A percentile compares a stretch with the other conserved stretches of the same genome.
Evolutionary conservation across 1,284 basidiomycete genomes (phyloP).

Genomic region (Sphaerobolus stellatus): DNA sequence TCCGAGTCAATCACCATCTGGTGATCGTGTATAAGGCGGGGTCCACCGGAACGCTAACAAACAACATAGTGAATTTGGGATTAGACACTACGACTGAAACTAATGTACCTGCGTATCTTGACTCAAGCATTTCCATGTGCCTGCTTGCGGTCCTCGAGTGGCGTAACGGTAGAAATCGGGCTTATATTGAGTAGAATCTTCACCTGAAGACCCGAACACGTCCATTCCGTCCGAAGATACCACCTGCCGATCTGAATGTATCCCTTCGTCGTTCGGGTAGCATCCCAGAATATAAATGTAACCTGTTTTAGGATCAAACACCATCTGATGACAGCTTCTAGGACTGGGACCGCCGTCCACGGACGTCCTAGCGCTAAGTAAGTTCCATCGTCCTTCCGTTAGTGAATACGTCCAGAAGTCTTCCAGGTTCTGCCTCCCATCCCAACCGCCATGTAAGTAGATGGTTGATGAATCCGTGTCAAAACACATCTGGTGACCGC

Average conservation of each 20-base stretch:
- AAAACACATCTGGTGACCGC: conserved; percentile 83
- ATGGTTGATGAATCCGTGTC: conserved; percentile 63
- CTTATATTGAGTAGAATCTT: conserved; percentile 28
- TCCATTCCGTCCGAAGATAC: not conserved
- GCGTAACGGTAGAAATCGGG: conserved; percentile 75
- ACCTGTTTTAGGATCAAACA: conserved; percentile 68
- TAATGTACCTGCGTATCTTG: conserved; percentile 59
- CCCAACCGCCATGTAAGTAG: conserved; percentile 81
- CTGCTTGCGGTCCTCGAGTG: conserved; percentile 55
- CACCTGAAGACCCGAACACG: not conserved
- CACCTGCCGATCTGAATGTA: conserved; percentile 24
- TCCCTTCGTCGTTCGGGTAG: conserved; percentile 52
- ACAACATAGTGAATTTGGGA: not conserved
- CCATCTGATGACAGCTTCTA: conserved; percentile 82
- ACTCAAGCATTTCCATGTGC: conserved; percentile 67
- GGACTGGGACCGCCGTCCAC: conserved; percentile 68
- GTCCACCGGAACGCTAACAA: conserved; percentile 61
- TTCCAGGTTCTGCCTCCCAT: conserved; percentile 69
- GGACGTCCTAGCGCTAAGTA: conserved; percentile 57
- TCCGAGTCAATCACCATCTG: conserved; percentile 78
- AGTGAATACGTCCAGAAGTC: conserved; percentile 81
- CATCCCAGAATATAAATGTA: conserved; percentile 72
- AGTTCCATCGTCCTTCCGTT: conserved; percentile 59
- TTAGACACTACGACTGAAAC: not conserved
- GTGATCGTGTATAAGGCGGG: conserved; percentile 77